A percentile compares a stretch with the other conserved stretches of the same genome.
Conservation (phyloP, 1,284 basidiomycete species). For the Peniophora sp. region DNA sequence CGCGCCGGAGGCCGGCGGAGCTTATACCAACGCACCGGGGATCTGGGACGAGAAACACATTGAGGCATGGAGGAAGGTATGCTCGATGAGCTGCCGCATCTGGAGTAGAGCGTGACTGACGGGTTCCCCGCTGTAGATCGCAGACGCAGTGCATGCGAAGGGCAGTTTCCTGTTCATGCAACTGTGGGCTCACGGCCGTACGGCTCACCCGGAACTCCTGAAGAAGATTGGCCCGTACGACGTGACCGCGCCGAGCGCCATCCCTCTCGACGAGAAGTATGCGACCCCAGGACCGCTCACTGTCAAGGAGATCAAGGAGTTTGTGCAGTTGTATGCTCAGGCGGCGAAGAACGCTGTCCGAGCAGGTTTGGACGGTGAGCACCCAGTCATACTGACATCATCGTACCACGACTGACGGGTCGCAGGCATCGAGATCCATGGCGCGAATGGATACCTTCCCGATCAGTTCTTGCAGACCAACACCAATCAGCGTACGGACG, state of each 20-base stretch:
- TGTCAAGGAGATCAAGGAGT: conserved; percentile 32
- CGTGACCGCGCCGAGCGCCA: conserved; percentile 27
- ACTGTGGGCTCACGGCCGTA: conserved; percentile 38
- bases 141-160: conserved; percentile 21
- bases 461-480: conserved; percentile 17
- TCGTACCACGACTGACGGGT: too few species aligned
- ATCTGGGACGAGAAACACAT: conserved; percentile 39
- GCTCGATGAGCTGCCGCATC: background rate
- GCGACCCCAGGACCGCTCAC: conserved; percentile 17
- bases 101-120: background rate
- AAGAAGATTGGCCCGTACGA: conserved; percentile 19
- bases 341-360: conserved; percentile 33
- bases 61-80: conserved; percentile 36
- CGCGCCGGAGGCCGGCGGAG: conserved; percentile 27
- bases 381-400: too few species aligned
- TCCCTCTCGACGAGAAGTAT: conserved; percentile 30
- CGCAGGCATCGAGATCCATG: conserved; percentile 25
- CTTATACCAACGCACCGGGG: conserved; percentile 26
- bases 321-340: conserved; percentile 24
- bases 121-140: conserved; percentile 13
- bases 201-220: conserved; percentile 23
- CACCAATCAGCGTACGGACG: conserved; percentile 37
- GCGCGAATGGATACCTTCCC: conserved; percentile 20
- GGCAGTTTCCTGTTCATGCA: conserved; percentile 36
- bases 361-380: conserved; percentile 39